These are phyloP conservation scores for Pyrrhoderma lamaoense DNA, from an alignment of 1,284 basidiomycete species.

Conservation along the genomic window DNA sequence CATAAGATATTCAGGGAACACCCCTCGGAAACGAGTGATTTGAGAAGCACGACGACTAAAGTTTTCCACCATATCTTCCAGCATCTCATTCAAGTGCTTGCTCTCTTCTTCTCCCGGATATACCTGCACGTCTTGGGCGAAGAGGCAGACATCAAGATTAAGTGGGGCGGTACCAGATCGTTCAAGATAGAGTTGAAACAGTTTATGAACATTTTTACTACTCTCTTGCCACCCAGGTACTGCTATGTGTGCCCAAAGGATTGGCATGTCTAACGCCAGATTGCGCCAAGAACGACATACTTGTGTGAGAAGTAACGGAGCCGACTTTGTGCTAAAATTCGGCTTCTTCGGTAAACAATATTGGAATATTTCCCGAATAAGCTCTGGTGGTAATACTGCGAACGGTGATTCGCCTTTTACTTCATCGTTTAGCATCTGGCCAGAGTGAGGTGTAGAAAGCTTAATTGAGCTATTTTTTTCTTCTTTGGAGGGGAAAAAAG, in stretches of 20 bases:
- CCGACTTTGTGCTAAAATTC: neutral
- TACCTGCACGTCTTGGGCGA: constrained; percentile 13
- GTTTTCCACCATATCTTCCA: neutral
- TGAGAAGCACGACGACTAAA: constrained; percentile 9
- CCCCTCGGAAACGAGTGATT: constrained; percentile 5
- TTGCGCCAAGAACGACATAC: constrained; percentile 14
- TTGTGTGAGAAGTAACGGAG: constrained; percentile 13
- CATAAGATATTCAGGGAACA: constrained; percentile 15
- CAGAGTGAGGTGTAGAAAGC: too few species aligned
- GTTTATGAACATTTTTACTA: neutral
- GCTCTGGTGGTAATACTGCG: constrained; percentile 6
- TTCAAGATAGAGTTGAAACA: constrained; percentile 12
- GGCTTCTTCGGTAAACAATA: constrained; percentile 6
- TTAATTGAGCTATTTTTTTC: too few species aligned
- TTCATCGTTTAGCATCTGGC: too few species aligned
- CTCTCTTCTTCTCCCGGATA: constrained; percentile 1
- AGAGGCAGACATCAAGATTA: constrained; percentile 6
- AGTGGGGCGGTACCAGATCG: constrained; percentile 3
- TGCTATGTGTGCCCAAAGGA: constrained; percentile 9
- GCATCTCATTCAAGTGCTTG: neutral
- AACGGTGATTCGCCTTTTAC: neutral
- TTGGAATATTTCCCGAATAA: constrained; percentile 12
- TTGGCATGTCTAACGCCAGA: neutral
- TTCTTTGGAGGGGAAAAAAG: too few species aligned
- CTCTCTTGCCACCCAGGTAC: constrained; percentile 9